Base-by-base conservation (phyloP, 139 green algal species). In the Micractinium conductrix region DNA sequence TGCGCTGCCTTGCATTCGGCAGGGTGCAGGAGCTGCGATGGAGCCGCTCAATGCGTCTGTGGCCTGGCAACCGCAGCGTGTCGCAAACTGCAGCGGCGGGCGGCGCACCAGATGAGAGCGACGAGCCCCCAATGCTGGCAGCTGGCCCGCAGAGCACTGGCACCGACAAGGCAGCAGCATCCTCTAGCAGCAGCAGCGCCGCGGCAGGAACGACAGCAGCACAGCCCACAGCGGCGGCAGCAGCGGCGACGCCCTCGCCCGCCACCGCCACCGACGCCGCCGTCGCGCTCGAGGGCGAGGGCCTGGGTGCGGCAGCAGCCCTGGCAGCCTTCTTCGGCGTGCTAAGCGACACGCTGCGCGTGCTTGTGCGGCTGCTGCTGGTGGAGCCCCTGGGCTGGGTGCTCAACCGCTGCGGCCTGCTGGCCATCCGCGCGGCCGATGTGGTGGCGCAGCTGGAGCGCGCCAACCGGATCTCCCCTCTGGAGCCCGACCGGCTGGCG, bases 311-410 rank as follows among this genome's bases (percentile, higher is more conserved):
- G 69, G 69, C 69, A 22, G 70, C n/a, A 17, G 71, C 70, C 26
- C 55, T 80, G 70, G 81, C 70, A 28, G 28, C 53, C 9, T 45
- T 70, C 21, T 65, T 80, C 50, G 40, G 55, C 1, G 84, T 85
- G 62, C 63, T 88, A 24, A 35, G 58, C 12, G 50, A 85, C 42
- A 63, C 58, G n/a, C 26, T 88, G 8, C 38, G 74, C n/a, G 28
- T 87, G n/a, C 86, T 84, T 16, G 58, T 89, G 55, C 73, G 80
- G 44, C 81, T 83, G 42, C 38, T 89, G 55, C 30, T 89, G 55
- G 48, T 89, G 24, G 48, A 74, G 30, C 81, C 86, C 12, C 16
- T 84, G 16, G 30, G 38, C 7, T 87, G 80, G 86, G 44, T 84
- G 70, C 63, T 89, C 40, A 65, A 44, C 73, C 69, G 74, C 45